These are phyloP conservation scores for Saccharomyces eubayanus DNA, from an alignment of 805 yeast genomes.

Conservation along the genomic window DNA sequence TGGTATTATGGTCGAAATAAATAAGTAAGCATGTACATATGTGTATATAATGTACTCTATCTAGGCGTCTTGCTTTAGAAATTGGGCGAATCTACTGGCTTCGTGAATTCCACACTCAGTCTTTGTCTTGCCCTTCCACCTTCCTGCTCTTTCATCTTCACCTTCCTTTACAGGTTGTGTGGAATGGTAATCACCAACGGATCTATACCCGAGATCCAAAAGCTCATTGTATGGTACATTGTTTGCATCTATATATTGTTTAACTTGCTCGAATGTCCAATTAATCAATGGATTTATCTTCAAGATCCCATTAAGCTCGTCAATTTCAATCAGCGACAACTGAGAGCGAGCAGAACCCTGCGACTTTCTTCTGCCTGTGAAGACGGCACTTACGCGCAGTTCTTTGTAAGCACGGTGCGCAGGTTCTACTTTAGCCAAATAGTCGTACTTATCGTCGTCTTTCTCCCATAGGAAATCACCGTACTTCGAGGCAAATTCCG, in stretches of 20 bases:
- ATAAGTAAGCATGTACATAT: not conserved
- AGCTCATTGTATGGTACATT: slow-evolving; percentile 80
- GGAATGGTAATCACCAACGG: slow-evolving; percentile 93
- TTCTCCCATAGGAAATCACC: slow-evolving; percentile 80
- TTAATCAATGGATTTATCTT: slow-evolving; percentile 84
- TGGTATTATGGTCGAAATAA: not conserved
- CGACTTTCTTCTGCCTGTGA: slow-evolving; percentile 83
- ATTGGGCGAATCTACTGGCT: slow-evolving; percentile 64
- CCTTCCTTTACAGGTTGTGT: slow-evolving; percentile 84
- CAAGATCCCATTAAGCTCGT: slow-evolving; percentile 56
- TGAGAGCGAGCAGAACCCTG: slow-evolving; percentile 80
- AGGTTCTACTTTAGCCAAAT: slow-evolving; percentile 86
- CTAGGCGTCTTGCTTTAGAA: slow-evolving; percentile 26
- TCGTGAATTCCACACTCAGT: slow-evolving; percentile 96
- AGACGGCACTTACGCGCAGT: slow-evolving; percentile 68
- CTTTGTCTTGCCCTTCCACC: slow-evolving; percentile 90
- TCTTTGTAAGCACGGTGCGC: slow-evolving; percentile 74
- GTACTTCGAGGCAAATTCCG: slow-evolving; percentile 55
- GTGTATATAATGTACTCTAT: not conserved
- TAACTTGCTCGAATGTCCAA: slow-evolving; percentile 73
- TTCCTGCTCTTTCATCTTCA: slow-evolving; percentile 92
- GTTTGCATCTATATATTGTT: slow-evolving; percentile 56
- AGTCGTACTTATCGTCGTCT: slow-evolving; percentile 77
- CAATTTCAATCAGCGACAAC: slow-evolving; percentile 70
- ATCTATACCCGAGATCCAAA: slow-evolving; percentile 78